Evolutionary conservation across 306 rosid species (phyloP), one percentile per base, ranked within the genome.

Genomic region (Urtica urens): DNA sequence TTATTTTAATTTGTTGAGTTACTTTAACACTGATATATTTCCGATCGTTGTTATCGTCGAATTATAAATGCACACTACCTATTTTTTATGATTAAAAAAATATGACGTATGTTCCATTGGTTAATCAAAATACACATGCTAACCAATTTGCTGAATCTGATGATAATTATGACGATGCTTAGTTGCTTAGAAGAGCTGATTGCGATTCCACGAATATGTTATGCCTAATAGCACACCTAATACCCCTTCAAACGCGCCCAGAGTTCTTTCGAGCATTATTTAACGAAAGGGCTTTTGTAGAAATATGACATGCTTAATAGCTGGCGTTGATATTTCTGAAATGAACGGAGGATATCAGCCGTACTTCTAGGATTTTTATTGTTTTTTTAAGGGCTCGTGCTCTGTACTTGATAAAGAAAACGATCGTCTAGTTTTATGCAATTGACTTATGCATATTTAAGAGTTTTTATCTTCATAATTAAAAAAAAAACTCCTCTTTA

Each of bases 231-330:
- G 28, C 8, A 12, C 39, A 5, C 15, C 17, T 51, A 38, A 21
- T 64, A 68, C 38, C 82, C 75, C 48, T 71, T 68, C 76, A 62
- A 7, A 15, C 27, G 12, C 53, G 26, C 73, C 37, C 59, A 72
- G 71, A 50, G 75, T 35, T 67, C 28, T 44, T 58, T 56, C 31
- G 56, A 10, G 41, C 24, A 20, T 58, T 18, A 15, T 30, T 17
- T 30, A 43, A 29, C 16, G n/a, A 0, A 30, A 24, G 17, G 43
- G 34, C 11, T 31, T n/a, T 43, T 25, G 43, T 38, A 44, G 53
- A 50, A 38, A 46, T 31, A n/a, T 21, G 46, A 60, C 49, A 37
- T 38, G 53, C 49, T 63, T 40, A n/a, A 34, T 27, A 7, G 55
- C 28, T 59, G 17, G 18, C 16, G 28, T 23, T 23, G 24, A 7